Conservation (phyloP, 257 asterid species). For the Penstemon eatonii region DNA sequence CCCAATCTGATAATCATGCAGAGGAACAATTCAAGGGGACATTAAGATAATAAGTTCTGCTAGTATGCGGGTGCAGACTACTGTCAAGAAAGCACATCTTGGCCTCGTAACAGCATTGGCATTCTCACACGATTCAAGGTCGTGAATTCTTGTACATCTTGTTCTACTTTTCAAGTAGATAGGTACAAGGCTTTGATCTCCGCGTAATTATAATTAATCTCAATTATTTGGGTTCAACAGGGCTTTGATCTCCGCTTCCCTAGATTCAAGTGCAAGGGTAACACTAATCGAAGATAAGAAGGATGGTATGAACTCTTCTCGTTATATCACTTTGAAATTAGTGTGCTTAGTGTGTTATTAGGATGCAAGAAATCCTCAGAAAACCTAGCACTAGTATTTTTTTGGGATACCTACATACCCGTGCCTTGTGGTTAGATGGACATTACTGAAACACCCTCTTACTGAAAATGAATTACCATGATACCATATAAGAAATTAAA, state of each 20-base stretch:
- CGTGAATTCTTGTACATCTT: slow-evolving; percentile 12
- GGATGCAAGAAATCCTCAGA: no score
- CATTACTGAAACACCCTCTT: no score
- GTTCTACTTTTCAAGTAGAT: slow-evolving; percentile 16
- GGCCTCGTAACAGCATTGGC: slow-evolving; percentile 78
- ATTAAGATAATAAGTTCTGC: slow-evolving; percentile 51
- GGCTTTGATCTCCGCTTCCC: slow-evolving; percentile 74
- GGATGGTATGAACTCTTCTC: slow-evolving; percentile 43
- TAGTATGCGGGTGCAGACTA: slow-evolving; percentile 52
- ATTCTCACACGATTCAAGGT: slow-evolving; percentile 91
- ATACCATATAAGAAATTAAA: no score
- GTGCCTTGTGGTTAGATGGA: no score
- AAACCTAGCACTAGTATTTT: no score
- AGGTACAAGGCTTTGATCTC: not conserved
- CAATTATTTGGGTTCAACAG: slow-evolving; percentile 39
- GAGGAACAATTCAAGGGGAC: slow-evolving; percentile 89
- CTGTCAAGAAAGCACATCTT: slow-evolving; percentile 82
- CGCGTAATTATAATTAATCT: slow-evolving; percentile 18
- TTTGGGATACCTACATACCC: no score
- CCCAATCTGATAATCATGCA: slow-evolving; percentile 41
- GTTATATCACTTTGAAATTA: not conserved
- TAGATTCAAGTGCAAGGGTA: slow-evolving; percentile 86
- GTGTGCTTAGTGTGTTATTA: no score
- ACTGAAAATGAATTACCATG: no score
- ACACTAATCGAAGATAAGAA: slow-evolving; percentile 58